These are phyloP conservation scores for Ophiocordyceps australis DNA, from an alignment of 2,329 filamentous ascomycete species.

Conservation along the genomic window DNA sequence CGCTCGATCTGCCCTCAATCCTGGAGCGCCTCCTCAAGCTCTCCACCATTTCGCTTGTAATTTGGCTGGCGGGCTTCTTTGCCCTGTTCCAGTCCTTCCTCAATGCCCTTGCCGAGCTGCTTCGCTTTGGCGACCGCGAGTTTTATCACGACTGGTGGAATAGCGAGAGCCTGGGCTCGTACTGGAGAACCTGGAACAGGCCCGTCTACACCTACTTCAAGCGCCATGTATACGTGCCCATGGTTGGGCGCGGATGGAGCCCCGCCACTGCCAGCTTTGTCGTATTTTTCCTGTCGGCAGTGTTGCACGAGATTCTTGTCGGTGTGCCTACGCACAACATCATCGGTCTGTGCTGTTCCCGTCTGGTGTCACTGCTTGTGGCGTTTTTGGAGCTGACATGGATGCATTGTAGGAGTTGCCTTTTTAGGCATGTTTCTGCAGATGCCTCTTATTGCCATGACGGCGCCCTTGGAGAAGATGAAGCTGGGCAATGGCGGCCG, in stretches of 20 bases:
- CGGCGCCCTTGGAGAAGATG: slow-evolving; percentile 62
- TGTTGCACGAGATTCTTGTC: slow-evolving; percentile 83
- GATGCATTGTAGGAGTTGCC: slow-evolving; percentile 49
- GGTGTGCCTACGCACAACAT: slow-evolving; percentile 90
- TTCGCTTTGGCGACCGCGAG: slow-evolving; percentile 76
- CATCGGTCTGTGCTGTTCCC: slow-evolving; percentile 49
- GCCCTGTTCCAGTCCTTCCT: slow-evolving; percentile 86
- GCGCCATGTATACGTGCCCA: slow-evolving; percentile 76
- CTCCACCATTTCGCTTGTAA: slow-evolving; percentile 84
- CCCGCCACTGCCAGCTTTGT: slow-evolving; percentile 51
- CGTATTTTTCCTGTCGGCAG: slow-evolving; percentile 76
- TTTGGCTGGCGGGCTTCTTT: slow-evolving; percentile 97
- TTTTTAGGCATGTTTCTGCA: slow-evolving; percentile 91
- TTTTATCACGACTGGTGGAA: slow-evolving; percentile 99
- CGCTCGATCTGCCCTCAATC: slow-evolving; percentile 64
- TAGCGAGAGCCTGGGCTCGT: slow-evolving; percentile 62
- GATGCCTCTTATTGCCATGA: slow-evolving; percentile 70
- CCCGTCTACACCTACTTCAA: slow-evolving; percentile 96
- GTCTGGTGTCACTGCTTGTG: no score
- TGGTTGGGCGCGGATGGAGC: slow-evolving; percentile 70
- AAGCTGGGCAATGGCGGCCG: slow-evolving; percentile 51
- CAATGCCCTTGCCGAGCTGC: slow-evolving; percentile 80
- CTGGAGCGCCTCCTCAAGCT: slow-evolving; percentile 85
- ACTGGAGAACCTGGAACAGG: slow-evolving; percentile 97
- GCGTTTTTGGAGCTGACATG: slow-evolving; percentile 3